Percentiles rank a stretch among this genome's conserved stretches.
Evolutionary conservation across 345 rosid genomes (phyloP).

Genomic region (Punica granatum): DNA sequence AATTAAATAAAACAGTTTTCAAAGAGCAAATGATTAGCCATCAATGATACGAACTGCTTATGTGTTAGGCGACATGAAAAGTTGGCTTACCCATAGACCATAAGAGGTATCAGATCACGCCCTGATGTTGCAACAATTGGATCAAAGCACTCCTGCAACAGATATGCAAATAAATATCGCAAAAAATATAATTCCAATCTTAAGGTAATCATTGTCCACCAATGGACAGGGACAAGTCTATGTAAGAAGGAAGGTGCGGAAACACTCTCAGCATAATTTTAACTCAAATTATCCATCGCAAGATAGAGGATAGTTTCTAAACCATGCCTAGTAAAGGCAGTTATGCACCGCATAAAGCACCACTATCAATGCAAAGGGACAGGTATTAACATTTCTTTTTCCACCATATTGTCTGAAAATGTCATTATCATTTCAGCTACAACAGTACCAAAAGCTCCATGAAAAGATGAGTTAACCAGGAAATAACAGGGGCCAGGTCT

Average conservation of each 20-base stretch:
- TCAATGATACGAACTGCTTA: neutral
- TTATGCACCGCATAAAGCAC: neutral
- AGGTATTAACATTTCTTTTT: neutral
- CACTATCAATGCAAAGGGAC: neutral
- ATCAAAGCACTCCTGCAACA: conserved; percentile 86
- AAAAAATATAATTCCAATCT: neutral
- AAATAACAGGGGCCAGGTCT: neutral
- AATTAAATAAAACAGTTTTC: no score
- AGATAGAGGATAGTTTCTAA: neutral
- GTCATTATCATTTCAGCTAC: neutral
- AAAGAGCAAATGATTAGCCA: no score
- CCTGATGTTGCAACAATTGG: conserved; percentile 81
- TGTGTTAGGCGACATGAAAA: neutral
- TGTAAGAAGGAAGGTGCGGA: neutral
- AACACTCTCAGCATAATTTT: neutral
- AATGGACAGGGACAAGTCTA: neutral
- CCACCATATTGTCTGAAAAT: neutral
- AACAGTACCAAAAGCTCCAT: neutral
- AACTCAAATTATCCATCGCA: neutral
- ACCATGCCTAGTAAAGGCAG: neutral
- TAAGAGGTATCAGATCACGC: conserved; percentile 97
- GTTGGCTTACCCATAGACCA: conserved; percentile 84
- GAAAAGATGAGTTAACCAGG: neutral
- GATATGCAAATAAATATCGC: conserved; percentile 10
- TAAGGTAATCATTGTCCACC: neutral